phyloP scores from a whole-genome alignment of 768 basidiomycete species.

The Pholiota molesta region DNA sequence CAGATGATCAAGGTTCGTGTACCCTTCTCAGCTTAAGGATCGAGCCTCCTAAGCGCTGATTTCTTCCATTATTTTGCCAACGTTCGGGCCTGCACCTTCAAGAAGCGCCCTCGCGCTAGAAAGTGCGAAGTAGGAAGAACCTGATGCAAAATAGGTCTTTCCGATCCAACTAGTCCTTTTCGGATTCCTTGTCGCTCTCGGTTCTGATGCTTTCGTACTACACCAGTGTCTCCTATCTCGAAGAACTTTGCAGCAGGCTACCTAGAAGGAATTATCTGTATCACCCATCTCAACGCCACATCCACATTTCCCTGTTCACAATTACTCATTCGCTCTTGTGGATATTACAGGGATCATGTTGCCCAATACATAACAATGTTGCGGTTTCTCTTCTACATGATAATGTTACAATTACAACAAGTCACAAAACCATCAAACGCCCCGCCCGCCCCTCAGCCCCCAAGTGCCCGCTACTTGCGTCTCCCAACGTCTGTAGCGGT shows the following conservation, averaged over 20 bases:
- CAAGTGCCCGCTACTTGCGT: neutral
- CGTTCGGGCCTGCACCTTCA: no score
- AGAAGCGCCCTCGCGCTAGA: no score
- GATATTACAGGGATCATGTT: conserved; percentile 5
- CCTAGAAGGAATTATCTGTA: no score
- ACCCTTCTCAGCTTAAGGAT: neutral
- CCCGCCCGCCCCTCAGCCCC: neutral
- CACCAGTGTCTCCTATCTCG: neutral
- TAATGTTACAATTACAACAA: conserved; percentile 1
- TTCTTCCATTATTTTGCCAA: neutral
- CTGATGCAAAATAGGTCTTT: no score
- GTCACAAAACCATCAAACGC: neutral
- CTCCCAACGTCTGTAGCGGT: neutral
- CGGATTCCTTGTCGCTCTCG: no score
- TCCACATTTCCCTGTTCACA: neutral
- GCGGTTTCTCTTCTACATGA: neutral
- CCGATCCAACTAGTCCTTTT: no score
- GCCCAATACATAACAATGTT: neutral
- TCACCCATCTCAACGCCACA: no score
- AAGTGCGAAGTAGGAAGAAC: no score
- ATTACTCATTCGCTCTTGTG: neutral
- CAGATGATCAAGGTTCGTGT: neutral
- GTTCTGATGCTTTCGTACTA: no score
- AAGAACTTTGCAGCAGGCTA: neutral
- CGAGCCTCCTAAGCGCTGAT: neutral